Conservation (phyloP, 805 yeast species). For the Sugiyamaella americana region DNA sequence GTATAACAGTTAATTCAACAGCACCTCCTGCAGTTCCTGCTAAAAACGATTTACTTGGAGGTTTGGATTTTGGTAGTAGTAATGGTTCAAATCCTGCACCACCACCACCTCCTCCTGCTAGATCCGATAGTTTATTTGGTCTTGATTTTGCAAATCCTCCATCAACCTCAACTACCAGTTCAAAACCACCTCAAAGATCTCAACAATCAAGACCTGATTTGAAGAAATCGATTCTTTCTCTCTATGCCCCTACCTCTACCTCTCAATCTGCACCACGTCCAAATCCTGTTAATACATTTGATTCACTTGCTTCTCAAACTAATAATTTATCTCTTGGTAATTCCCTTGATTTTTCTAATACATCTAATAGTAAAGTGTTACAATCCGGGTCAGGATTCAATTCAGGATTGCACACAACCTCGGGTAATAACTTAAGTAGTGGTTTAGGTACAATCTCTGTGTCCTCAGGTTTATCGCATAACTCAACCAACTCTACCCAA, state of each 20-base stretch:
- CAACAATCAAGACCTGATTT: slow-evolving; percentile 60
- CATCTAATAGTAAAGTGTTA: neutral
- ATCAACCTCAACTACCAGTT: neutral
- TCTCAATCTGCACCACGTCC: slow-evolving; percentile 11
- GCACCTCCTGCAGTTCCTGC: slow-evolving; percentile 12
- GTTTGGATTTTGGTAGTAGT: neutral
- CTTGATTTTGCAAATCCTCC: slow-evolving; percentile 23
- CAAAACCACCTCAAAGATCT: slow-evolving; percentile 12
- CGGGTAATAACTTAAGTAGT: neutral
- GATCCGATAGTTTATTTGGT: slow-evolving; percentile 18
- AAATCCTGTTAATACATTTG: slow-evolving; percentile 8
- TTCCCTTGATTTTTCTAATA: neutral
- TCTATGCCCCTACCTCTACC: slow-evolving; percentile 43
- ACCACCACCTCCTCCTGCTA: slow-evolving; percentile 11
- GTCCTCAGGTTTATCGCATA: slow-evolving; percentile 4
- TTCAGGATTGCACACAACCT: too few relatives aligned
- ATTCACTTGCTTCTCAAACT: slow-evolving; percentile 10
- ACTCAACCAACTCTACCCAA: slow-evolving; percentile 3
- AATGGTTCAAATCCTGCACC: neutral
- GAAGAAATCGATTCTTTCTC: slow-evolving; percentile 83
- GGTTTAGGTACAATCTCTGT: neutral
- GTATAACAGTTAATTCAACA: slow-evolving; percentile 3
- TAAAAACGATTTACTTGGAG: slow-evolving; percentile 7
- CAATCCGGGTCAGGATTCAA: too few relatives aligned
- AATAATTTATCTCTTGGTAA: slow-evolving; percentile 16